Evolutionary conservation across 2,329 filamentous ascomycete genomes (phyloP), one percentile per base, ranked within the genome.

Genomic region (Trichoderma cornu-damae): DNA sequence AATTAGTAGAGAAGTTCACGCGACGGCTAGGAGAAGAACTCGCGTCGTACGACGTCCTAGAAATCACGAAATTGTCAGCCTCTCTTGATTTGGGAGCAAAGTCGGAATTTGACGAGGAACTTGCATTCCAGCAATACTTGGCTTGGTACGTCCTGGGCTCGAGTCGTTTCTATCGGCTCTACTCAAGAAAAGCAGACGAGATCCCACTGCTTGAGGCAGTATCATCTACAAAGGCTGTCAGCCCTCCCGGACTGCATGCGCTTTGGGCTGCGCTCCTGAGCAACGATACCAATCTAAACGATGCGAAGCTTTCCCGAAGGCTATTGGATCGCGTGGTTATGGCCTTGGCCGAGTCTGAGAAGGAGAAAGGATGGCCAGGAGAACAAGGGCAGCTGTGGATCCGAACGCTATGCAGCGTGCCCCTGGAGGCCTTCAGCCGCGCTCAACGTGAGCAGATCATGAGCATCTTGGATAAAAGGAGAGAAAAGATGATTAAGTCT

Each of bases 401-500:
- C 2, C 66, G 63, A 24, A 65, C 62, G 1, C 61, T 79, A 26
- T 67, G 70, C 18, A 61, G 61, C 24, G 60, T 73, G 18, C 74
- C 75, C 0, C 60, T 66, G 2, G 75, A 77, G 47, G 67, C 70
- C 0, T 69, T 79, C 7, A 71, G 68, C 14, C 77, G 76, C 14
- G 65, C 67, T 20, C 70, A 77, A 22, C 73, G 78, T 51, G 77
- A 80, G 61, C 67, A 64, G 6, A 66, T 79, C 4, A 73, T 80
- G 70, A 61, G 61, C 0, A 60, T 68, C 2, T 60, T 77, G 2
- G 59, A 70, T 6, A 62, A 65, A 6, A 61, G 66, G 18, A 63
- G 65, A 50, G 65, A 53, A 18, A 64, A 58, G 49, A 65, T 64
- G 63, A 28, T 59, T 6, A 67, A 69, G 37, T 54, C 63, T 4